Conservation (phyloP, 352 stramenopile genomes). For the Pythium vanterpoolii region DNA sequence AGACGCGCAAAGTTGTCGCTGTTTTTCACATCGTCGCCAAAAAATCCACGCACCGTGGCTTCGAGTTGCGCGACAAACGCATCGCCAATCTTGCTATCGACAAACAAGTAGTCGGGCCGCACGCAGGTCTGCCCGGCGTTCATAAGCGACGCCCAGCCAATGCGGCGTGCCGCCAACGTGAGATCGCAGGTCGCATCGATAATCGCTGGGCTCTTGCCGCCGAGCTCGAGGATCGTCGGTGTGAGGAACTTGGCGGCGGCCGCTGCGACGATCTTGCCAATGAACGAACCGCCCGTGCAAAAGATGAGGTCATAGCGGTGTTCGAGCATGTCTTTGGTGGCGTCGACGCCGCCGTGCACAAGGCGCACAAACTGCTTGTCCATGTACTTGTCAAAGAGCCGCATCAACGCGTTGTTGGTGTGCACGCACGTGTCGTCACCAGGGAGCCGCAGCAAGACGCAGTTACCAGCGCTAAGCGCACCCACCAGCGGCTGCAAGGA, state of each 20-base stretch:
- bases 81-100: slow-evolving; percentile 69
- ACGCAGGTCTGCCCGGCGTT: slow-evolving; percentile 95
- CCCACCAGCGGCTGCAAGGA: slow-evolving; percentile 53
- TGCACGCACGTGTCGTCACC: slow-evolving; percentile 79
- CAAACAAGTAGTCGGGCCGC: slow-evolving; percentile 92
- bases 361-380: slow-evolving; percentile 74
- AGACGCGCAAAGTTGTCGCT: slow-evolving; percentile 56
- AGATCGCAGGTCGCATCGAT: slow-evolving; percentile 64
- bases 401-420: slow-evolving; percentile 50
- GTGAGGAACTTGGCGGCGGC: slow-evolving; percentile 93
- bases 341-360: slow-evolving; percentile 78
- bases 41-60: slow-evolving; percentile 44
- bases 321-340: slow-evolving; percentile 74
- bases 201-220: slow-evolving; percentile 91
- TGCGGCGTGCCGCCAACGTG: slow-evolving; percentile 62
- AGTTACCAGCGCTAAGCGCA: slow-evolving; percentile 88
- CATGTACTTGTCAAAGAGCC: slow-evolving; percentile 72
- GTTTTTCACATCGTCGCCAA: slow-evolving; percentile 46
- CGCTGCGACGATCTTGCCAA: slow-evolving; percentile 90
- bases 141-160: slow-evolving; percentile 83
- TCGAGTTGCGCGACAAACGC: slow-evolving; percentile 42
- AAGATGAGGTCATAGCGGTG: slow-evolving; percentile 87
- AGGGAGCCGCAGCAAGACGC: slow-evolving; percentile 89
- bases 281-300: slow-evolving; percentile 60
- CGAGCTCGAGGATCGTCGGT: slow-evolving; percentile 93